A percentile compares a stretch with the other conserved stretches of the same genome.
These are phyloP conservation scores for Vaccinium corymbosum DNA, from an alignment of 148 eudicot genomes.

Conservation along the genomic window DNA sequence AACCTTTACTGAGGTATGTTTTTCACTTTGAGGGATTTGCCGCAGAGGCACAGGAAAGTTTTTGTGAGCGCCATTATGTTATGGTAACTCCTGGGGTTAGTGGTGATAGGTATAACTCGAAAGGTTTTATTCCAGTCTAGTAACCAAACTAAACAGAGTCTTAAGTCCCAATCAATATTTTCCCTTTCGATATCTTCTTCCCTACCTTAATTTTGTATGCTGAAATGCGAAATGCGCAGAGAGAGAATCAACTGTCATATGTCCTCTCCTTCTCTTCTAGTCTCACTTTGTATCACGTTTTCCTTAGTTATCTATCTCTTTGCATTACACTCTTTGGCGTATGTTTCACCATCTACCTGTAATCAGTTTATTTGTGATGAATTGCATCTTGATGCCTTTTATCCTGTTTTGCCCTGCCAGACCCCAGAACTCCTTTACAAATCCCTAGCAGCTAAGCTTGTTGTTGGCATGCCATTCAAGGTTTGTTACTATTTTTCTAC, in stretches of 20 bases:
- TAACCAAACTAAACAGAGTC: too few relatives aligned
- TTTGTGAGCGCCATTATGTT: neutral
- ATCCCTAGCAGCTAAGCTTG: constrained; percentile 85
- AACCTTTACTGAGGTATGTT: neutral
- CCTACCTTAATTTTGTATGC: constrained; percentile 3
- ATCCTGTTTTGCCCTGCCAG: constrained; percentile 32
- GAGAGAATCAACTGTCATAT: constrained; percentile 1
- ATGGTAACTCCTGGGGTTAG: neutral
- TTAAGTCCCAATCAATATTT: neutral
- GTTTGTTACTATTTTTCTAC: constrained; percentile 29
- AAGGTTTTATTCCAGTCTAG: neutral
- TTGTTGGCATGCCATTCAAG: constrained; percentile 96
- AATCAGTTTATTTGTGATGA: neutral
- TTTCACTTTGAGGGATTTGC: neutral
- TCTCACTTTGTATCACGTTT: neutral
- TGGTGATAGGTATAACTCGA: neutral
- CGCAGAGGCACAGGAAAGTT: neutral
- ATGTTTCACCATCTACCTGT: neutral
- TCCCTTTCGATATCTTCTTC: neutral
- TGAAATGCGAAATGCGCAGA: neutral
- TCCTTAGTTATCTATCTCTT: neutral
- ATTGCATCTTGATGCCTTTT: constrained; percentile 6
- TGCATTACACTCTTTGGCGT: neutral
- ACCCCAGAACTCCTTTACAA: constrained; percentile 84
- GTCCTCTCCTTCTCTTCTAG: neutral